Base-by-base conservation (phyloP, 2,329 filamentous ascomycete genomes). In the Diaporthe eres region DNA sequence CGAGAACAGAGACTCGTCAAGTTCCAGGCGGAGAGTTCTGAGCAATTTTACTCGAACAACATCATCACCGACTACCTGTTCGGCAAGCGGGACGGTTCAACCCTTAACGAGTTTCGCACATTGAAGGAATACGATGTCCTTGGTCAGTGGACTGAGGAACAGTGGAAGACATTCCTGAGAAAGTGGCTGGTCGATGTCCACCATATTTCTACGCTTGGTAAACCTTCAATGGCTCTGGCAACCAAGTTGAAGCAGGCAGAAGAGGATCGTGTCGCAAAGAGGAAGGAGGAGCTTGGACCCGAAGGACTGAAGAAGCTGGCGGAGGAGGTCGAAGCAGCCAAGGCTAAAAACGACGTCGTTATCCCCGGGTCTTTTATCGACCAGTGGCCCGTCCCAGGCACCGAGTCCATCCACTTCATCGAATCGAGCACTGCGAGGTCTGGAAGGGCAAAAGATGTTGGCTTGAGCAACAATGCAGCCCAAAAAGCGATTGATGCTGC, bases 351-450 rank as follows among this genome's bases (percentile, higher is more conserved):
- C 80, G 95, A 98, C 78, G 91, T 92, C 80, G 92, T 95, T 10
- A 97, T 99, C 75, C 97, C 97, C 0, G 88, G 91, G 34, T 91
- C 94, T 3, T 86, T 98, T n/a, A 88, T 99, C 19, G 93, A 95
- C 76, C 88, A 91, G 72, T 98, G 97, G 87, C 87, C 91, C 57
- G 94, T 98, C 15, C 97, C 97, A 0, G 90, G 92, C 44, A 94
- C 95, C 0, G 94, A 97, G 12, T 98, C 95, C 0, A 98, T 99
- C 68, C 95, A 98, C 82, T 98, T 99, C 84, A 97, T 98, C 80
- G 90, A 95, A 78, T 97, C 95, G 0, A 92, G 90, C 9, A 97
- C 95, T 25, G 97, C 96, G 47, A 91, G 95, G 37, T 93, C 94
- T 63, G 97, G 97, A 42, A 86, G 92, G 76, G 97, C 96, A 19